Evolutionary conservation across 2,329 filamentous ascomycete species (phyloP).

Genomic region (Chaetoscypha palmicola): DNA sequence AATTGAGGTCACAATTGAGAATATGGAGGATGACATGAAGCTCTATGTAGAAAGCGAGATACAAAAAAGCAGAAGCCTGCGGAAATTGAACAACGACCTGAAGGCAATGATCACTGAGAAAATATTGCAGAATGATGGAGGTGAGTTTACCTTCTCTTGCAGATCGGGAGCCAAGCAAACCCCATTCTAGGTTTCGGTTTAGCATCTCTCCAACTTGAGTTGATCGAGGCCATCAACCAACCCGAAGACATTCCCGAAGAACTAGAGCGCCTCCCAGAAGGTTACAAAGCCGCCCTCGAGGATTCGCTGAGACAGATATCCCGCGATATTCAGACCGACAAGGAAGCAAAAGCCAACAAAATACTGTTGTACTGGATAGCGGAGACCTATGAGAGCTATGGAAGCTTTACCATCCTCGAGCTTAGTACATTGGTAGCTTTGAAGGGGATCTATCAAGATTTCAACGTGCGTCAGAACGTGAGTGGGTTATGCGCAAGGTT

Average conservation of each 20-base stretch:
- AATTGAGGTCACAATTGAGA: slow-evolving; percentile 2
- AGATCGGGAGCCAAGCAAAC: neutral
- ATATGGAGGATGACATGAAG: slow-evolving; percentile 1
- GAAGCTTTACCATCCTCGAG: neutral
- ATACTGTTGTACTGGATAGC: neutral
- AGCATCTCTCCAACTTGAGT: neutral
- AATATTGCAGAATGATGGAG: neutral
- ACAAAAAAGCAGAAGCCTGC: neutral
- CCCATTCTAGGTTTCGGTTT: neutral
- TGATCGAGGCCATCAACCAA: neutral
- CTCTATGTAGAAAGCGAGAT: neutral
- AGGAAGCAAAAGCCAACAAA: neutral
- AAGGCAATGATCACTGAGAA: neutral
- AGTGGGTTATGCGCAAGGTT: neutral
- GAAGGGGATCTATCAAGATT: neutral
- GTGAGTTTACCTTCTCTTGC: neutral
- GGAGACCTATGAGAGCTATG: neutral
- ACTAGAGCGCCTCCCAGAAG: neutral
- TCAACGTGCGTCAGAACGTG: neutral
- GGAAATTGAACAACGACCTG: neutral
- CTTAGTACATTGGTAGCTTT: neutral
- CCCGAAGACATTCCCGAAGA: neutral
- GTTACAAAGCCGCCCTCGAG: neutral
- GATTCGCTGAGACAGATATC: neutral
- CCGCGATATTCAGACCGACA: neutral